A percentile compares a stretch with the other conserved stretches of the same genome.
Conservation (phyloP, 2,329 filamentous ascomycete genomes). For the Pyrenophora tritici-repentis region DNA sequence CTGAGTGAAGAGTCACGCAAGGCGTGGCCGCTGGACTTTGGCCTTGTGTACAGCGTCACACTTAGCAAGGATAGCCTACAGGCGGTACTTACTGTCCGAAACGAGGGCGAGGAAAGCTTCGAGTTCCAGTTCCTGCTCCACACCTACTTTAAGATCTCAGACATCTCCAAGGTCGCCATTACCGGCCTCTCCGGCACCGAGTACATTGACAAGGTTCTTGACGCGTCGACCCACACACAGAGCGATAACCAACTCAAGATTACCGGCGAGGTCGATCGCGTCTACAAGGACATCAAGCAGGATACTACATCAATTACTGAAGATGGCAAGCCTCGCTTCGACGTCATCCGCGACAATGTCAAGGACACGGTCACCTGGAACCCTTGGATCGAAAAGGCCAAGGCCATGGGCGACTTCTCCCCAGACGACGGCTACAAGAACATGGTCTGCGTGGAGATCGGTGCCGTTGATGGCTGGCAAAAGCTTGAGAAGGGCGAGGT, state of each 20-base stretch:
- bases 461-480: constrained; percentile 80
- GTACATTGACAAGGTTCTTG: constrained; percentile 83
- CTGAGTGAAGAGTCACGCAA: constrained; percentile 70
- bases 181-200: constrained; percentile 75
- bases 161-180: constrained; percentile 75
- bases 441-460: constrained; percentile 94
- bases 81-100: constrained; percentile 85
- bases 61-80: constrained; percentile 74
- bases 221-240: constrained; percentile 67
- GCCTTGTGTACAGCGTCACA: constrained; percentile 90
- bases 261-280: constrained; percentile 80
- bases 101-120: constrained; percentile 80
- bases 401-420: constrained; percentile 81
- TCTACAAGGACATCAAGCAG: constrained; percentile 73
- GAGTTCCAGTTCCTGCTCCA: constrained; percentile 93
- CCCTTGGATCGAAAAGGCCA: constrained; percentile 86
- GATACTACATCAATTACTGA: constrained; percentile 68
- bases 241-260: constrained; percentile 70
- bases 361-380: constrained; percentile 95
- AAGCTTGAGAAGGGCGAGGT: constrained; percentile 79
- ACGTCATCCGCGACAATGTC: constrained; percentile 81
- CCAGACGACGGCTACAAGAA: constrained; percentile 89
- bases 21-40: constrained; percentile 86
- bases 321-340: constrained; percentile 67
- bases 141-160: constrained; percentile 84